Conservation (phyloP, 768 basidiomycete species). For the Boletus reticulatus region DNA sequence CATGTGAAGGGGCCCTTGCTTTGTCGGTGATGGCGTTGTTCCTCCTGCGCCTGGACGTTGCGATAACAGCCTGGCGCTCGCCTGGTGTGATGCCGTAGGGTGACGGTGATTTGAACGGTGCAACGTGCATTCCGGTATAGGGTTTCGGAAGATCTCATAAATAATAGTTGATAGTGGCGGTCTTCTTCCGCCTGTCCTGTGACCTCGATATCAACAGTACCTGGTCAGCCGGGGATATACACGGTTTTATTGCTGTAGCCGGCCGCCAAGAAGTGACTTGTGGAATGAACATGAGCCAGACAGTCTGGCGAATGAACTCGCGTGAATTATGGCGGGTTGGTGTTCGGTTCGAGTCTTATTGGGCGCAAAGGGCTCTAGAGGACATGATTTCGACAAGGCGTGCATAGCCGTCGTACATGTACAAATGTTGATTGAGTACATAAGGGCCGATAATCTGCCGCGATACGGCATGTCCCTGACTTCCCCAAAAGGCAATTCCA, state of each 20-base stretch:
- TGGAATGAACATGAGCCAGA: neutral
- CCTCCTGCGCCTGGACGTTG: neutral
- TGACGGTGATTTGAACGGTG: conserved; percentile 3
- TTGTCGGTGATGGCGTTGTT: neutral
- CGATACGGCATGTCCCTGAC: conserved; percentile 26
- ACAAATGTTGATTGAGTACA: conserved; percentile 21
- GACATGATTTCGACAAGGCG: neutral
- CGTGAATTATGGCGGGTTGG: neutral
- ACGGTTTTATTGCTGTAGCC: neutral
- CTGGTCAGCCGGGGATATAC: neutral
- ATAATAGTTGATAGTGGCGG: conserved; percentile 11
- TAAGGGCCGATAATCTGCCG: conserved; percentile 28
- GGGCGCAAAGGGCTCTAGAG: no score
- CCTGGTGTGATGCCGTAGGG: conserved; percentile 4
- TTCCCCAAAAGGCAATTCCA: conserved; percentile 26
- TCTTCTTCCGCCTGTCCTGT: neutral
- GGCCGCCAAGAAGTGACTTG: neutral
- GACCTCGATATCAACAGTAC: neutral
- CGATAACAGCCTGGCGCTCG: conserved; percentile 1
- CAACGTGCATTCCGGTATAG: neutral
- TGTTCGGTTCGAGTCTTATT: neutral
- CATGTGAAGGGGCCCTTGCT: neutral
- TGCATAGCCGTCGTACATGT: conserved; percentile 10
- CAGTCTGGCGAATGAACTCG: neutral
- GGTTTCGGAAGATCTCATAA: conserved; percentile 11